Evolutionary conservation across 495 filamentous ascomycete genomes (phyloP), one percentile per base, ranked within the genome.

Genomic region (Aspergillus coremiiformis): DNA sequence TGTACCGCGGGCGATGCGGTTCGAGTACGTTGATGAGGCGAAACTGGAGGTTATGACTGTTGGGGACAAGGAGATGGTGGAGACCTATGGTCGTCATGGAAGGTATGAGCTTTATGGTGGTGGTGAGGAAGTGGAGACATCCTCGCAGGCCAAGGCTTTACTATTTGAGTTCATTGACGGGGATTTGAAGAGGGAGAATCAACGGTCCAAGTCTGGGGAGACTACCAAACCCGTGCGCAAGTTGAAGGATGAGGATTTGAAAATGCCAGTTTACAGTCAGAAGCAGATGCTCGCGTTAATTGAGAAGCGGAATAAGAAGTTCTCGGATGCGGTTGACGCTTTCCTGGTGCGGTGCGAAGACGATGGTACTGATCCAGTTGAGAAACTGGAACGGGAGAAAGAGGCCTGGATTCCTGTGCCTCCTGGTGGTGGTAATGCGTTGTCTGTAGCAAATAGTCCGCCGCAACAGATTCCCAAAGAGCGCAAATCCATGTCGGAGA

Each of bases 81-180:
- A 47, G 24, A 49, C 37, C 1, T 59, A 52, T 48, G 56, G 56
- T 1, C 42, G 55, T 2, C 29, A 32, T 32, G 29, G 29, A n/a
- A 20, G 35, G 35, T 39, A 39, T 39, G 35, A 39, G n/a, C n/a
- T 39, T 41, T 57, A 68, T 5, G 53, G 56, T 35, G 63, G 63
- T 26, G 63, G 64, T 9, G 62, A 68, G 20, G 57, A 70, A 14
- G 52, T 65, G 32, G 60, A 68, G 26, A 50, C 54, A 6, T 70
- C 68, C 19, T 33, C 35, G 17, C 74, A 70, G 5, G 73, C 72
- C 32, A 82, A 93, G 59, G 84, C 92, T 17, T 65, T 98, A 43
- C 74, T 93, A 21, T 94, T 98, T 61, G 93, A 98, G 65, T 97
- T 92, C 58, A 67, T 94, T 19, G 93, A 96, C 63, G 93, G 83